phyloP scores from a whole-genome alignment of 1,139 yeast genomes.

The Zygosaccharomyces pseudobailii region DNA sequence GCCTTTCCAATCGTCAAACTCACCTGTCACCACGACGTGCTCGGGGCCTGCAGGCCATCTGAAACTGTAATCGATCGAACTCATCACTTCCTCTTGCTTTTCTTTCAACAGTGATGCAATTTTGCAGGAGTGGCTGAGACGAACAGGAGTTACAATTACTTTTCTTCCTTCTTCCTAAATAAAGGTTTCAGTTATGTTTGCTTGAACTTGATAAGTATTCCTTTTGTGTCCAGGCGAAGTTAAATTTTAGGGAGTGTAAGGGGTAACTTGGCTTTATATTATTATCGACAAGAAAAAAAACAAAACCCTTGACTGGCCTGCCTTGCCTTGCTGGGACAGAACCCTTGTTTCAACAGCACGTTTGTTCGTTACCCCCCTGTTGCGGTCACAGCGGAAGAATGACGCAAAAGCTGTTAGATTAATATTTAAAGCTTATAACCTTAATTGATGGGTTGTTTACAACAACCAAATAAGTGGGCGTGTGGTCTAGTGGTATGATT shows the following conservation, averaged over 20 bases:
- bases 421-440: background rate
- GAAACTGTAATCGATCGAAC: slow-evolving; percentile 20
- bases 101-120: background rate
- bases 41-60: slow-evolving; percentile 69
- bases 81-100: background rate
- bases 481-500: slow-evolving; percentile 31
- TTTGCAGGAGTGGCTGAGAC: background rate
- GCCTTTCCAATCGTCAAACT: slow-evolving; percentile 71
- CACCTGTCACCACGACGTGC: slow-evolving; percentile 69
- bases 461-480: slow-evolving; percentile 14
- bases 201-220: background rate
- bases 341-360: background rate
- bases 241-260: background rate
- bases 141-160: background rate
- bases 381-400: background rate
- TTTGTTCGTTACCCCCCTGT: background rate
- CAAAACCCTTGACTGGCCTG: background rate
- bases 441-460: background rate
- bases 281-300: background rate
- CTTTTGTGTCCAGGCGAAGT: background rate
- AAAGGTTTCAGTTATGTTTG: background rate
- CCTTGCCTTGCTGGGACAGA: background rate
- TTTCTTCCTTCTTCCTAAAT: background rate
- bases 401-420: too few relatives aligned
- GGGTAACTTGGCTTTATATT: background rate